Conservation (phyloP, 148 eudicot species). For the Mesembryanthemum crystallinum region DNA sequence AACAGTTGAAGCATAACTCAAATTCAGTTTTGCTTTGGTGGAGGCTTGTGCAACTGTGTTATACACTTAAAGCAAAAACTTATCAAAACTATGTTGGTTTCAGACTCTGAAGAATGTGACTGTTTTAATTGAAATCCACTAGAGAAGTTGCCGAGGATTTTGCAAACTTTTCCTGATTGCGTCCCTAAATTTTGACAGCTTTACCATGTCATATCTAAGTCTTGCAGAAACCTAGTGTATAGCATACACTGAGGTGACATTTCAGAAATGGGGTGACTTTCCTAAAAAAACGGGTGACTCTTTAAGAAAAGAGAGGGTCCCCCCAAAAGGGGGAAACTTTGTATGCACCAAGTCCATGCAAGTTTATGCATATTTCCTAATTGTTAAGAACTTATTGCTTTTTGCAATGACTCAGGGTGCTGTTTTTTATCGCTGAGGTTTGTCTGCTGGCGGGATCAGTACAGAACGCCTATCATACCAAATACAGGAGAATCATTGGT, state of each 20-base stretch:
- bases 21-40: background rate
- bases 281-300: too few relatives aligned
- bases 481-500: slow-evolving; percentile 38
- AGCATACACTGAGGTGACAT: too few relatives aligned
- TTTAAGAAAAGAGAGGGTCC: too few relatives aligned
- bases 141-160: too few relatives aligned
- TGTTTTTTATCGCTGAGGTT: slow-evolving; percentile 76
- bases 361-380: too few relatives aligned
- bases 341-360: too few relatives aligned
- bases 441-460: slow-evolving; percentile 87
- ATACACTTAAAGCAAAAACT: background rate
- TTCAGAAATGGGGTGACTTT: too few relatives aligned
- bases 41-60: background rate
- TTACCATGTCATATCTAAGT: background rate
- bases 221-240: too few relatives aligned
- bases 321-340: too few relatives aligned
- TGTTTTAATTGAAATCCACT: background rate
- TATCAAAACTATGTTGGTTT: background rate
- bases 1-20: background rate
- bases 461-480: slow-evolving; percentile 72
- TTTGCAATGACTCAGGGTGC: slow-evolving; percentile 48
- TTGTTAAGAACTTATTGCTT: background rate
- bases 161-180: background rate
- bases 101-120: background rate
- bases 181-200: background rate